Evolutionary conservation across 306 rosid genomes (phyloP).

Genomic region (Ormosia emarginata): DNA sequence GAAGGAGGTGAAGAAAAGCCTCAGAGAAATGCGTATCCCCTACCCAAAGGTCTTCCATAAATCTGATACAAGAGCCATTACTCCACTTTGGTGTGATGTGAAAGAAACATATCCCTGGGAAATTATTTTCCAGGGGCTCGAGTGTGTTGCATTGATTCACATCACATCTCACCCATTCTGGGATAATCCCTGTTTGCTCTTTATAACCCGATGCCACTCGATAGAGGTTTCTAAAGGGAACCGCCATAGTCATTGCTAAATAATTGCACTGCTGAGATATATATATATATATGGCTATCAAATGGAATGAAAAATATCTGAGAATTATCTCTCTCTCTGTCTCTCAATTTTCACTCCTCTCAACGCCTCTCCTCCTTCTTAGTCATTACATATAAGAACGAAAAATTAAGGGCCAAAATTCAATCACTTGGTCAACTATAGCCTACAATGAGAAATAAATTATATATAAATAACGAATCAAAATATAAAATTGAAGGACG

Average conservation of each 20-base stretch:
- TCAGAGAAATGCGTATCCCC: neutral
- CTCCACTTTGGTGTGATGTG: too few relatives aligned
- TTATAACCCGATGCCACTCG: neutral
- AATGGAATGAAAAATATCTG: neutral
- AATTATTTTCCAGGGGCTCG: neutral
- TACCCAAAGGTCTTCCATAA: neutral
- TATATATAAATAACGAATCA: neutral
- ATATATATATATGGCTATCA: neutral
- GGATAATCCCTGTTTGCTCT: neutral
- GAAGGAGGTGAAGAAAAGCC: too few relatives aligned
- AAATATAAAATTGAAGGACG: neutral
- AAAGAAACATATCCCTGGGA: neutral
- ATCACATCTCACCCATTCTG: neutral
- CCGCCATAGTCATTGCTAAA: neutral
- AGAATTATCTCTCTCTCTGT: neutral
- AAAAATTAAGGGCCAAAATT: neutral
- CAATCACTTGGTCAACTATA: neutral
- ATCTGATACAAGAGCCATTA: neutral
- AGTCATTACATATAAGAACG: neutral
- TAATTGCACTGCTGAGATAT: neutral
- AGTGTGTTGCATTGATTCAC: neutral
- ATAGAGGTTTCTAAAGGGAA: neutral
- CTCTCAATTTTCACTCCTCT: too few relatives aligned
- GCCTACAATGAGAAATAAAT: neutral
- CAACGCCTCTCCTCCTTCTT: neutral